These are phyloP conservation scores for Colletotrichum sp. DNA, from an alignment of 2,329 filamentous ascomycete genomes.

Conservation along the genomic window DNA sequence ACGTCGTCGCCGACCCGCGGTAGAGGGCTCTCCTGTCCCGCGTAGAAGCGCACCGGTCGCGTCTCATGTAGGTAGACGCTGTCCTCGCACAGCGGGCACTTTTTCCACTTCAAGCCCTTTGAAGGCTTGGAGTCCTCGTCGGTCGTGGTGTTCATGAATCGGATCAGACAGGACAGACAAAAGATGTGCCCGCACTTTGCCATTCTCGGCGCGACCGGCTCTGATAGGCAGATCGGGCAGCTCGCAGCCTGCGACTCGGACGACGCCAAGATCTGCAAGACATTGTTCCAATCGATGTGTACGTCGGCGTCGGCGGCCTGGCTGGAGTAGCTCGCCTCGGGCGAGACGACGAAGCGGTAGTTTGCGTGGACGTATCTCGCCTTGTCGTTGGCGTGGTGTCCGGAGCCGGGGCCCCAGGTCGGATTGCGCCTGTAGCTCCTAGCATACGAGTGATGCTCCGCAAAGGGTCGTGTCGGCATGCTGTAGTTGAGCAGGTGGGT, in stretches of 20 bases:
- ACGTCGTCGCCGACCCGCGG: slow-evolving; percentile 88
- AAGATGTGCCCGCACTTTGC: slow-evolving; percentile 97
- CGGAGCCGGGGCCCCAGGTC: slow-evolving; percentile 85
- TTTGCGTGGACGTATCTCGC: slow-evolving; percentile 92
- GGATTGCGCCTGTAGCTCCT: slow-evolving; percentile 72
- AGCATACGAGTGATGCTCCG: slow-evolving; percentile 55
- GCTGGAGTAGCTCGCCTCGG: slow-evolving; percentile 76
- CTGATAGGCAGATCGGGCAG: slow-evolving; percentile 94
- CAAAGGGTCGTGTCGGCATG: slow-evolving; percentile 74
- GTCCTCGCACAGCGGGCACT: slow-evolving; percentile 96
- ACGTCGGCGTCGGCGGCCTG: slow-evolving; percentile 88
- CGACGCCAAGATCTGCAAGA: slow-evolving; percentile 91
- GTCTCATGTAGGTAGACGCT: slow-evolving; percentile 91
- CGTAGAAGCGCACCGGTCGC: slow-evolving; percentile 88
- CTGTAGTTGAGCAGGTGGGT: slow-evolving; percentile 96
- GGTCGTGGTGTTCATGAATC: slow-evolving; percentile 89
- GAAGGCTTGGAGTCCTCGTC: slow-evolving; percentile 72
- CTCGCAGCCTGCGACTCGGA: slow-evolving; percentile 85
- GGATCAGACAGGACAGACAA: slow-evolving; percentile 89
- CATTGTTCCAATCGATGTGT: slow-evolving; percentile 87
- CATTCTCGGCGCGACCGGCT: slow-evolving; percentile 94
- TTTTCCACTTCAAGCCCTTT: slow-evolving; percentile 84
- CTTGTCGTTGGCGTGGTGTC: slow-evolving; percentile 90
- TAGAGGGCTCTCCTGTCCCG: slow-evolving; percentile 81
- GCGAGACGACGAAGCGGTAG: slow-evolving; percentile 94